Evolutionary conservation across 352 stramenopile species (phyloP).

Genomic region (Phytophthora hibernalis): DNA sequence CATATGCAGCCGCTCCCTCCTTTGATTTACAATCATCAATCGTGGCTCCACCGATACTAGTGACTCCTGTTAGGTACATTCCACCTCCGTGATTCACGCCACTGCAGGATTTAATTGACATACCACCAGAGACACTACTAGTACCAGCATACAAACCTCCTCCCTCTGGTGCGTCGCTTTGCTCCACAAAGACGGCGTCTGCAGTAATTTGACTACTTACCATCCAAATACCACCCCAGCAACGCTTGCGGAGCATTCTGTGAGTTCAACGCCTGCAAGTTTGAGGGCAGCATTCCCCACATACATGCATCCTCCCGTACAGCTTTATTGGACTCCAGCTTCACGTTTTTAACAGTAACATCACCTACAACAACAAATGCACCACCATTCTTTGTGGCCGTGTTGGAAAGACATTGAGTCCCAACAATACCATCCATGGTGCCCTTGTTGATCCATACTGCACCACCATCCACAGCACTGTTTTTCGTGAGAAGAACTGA

Average conservation of each 20-base stretch:
- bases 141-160: slow-evolving; percentile 24
- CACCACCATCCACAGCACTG: slow-evolving; percentile 18
- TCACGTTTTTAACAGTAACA: slow-evolving; percentile 18
- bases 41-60: slow-evolving; percentile 6
- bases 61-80: slow-evolving; percentile 25
- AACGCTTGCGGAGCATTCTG: slow-evolving; percentile 9
- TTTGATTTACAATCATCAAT: slow-evolving; percentile 17
- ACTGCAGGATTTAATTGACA: slow-evolving; percentile 25
- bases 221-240: slow-evolving; percentile 43
- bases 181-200: slow-evolving; percentile 1
- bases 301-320: slow-evolving; percentile 26
- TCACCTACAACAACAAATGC: slow-evolving; percentile 18
- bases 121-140: slow-evolving; percentile 24
- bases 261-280: slow-evolving; percentile 4
- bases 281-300: slow-evolving; percentile 15
- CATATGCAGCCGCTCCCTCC: slow-evolving; percentile 46
- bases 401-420: slow-evolving; percentile 25
- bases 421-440: slow-evolving; percentile 19
- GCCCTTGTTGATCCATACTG: slow-evolving; percentile 24
- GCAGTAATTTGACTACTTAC: slow-evolving; percentile 20
- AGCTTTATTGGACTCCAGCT: slow-evolving; percentile 19
- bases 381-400: slow-evolving; percentile 15
- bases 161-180: slow-evolving; percentile 15
- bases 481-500: slow-evolving; percentile 20
- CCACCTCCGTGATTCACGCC: slow-evolving; percentile 24